These are phyloP conservation scores for Cryptococcus sp. DNA, from an alignment of 1,284 basidiomycete species.

Conservation along the genomic window DNA sequence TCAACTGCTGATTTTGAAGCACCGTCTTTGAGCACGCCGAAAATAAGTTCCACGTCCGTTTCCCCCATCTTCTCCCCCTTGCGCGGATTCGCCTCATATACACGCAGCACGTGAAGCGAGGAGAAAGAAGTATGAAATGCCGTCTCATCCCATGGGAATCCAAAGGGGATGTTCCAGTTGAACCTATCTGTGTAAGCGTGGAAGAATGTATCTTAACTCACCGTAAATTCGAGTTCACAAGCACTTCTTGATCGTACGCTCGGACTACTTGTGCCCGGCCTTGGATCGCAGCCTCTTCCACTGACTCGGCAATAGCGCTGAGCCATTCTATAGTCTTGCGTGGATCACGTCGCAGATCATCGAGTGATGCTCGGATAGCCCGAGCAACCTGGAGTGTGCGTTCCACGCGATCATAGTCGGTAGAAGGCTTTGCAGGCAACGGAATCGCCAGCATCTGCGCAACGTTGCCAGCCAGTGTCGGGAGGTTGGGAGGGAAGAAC, in stretches of 20 bases:
- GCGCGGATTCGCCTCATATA: slow-evolving; percentile 30
- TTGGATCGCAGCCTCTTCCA: slow-evolving; percentile 1
- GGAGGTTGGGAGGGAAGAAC: slow-evolving; percentile 25
- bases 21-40: neutral
- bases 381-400: neutral
- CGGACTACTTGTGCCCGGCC: slow-evolving; percentile 21
- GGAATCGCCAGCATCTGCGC: slow-evolving; percentile 29
- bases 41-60: neutral
- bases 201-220: slow-evolving; percentile 1
- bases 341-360: neutral
- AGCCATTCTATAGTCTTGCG: neutral
- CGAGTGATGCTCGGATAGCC: neutral
- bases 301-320: neutral
- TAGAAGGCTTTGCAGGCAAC: neutral
- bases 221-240: slow-evolving; percentile 29
- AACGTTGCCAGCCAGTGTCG: slow-evolving; percentile 28
- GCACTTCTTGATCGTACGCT: slow-evolving; percentile 15
- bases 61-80: neutral
- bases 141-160: slow-evolving; percentile 12
- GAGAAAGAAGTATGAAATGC: slow-evolving; percentile 29
- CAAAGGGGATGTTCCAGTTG: slow-evolving; percentile 34
- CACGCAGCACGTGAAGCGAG: slow-evolving; percentile 24
- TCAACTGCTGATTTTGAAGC: neutral
- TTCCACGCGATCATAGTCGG: neutral
- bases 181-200: slow-evolving; percentile 14